A percentile compares a stretch with the other conserved stretches of the same genome.
These are phyloP conservation scores for Linnemannia exigua DNA, from an alignment of 192 early-diverging fungal species.

Conservation along the genomic window DNA sequence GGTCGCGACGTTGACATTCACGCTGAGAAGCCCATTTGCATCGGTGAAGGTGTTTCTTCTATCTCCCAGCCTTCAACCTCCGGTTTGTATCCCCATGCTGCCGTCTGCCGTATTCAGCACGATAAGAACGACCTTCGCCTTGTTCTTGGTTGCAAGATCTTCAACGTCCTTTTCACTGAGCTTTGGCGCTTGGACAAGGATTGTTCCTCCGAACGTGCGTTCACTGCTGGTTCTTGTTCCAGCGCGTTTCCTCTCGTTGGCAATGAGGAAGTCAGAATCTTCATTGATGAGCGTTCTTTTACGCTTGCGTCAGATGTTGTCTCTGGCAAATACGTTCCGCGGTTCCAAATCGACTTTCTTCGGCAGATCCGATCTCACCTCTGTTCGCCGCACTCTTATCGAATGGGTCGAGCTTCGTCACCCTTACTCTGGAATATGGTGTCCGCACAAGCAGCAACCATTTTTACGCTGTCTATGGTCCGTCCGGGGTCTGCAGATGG, in stretches of 20 bases:
- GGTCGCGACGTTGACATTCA: conserved; percentile 13
- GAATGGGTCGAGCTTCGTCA: conserved; percentile 21
- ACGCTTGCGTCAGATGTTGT: not conserved
- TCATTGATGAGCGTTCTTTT: conserved; percentile 23
- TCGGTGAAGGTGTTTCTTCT: conserved; percentile 7
- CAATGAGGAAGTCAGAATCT: conserved; percentile 18
- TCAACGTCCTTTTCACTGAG: conserved; percentile 24
- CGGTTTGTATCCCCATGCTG: conserved; percentile 16
- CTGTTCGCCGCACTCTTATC: conserved; percentile 14
- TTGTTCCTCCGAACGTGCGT: conserved; percentile 17
- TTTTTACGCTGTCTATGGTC: conserved; percentile 22
- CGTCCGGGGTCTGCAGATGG: not conserved
- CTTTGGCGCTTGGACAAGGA: conserved; percentile 26
- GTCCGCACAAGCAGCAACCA: conserved; percentile 20
- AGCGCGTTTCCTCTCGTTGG: conserved; percentile 18
- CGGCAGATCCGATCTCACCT: conserved; percentile 22
- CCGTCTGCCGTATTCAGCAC: conserved; percentile 5
- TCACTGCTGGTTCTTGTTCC: conserved; percentile 3
- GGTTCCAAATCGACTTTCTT: conserved; percentile 13
- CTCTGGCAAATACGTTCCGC: not conserved
- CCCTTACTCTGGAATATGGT: conserved; percentile 16
- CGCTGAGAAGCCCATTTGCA: conserved; percentile 15
- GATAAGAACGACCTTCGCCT: conserved; percentile 27
- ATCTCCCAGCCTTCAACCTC: conserved; percentile 16
- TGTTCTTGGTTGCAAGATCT: conserved; percentile 28